Base-by-base conservation (phyloP, 192 early-diverging fungal species). In the Coemansia umbellata region DNA sequence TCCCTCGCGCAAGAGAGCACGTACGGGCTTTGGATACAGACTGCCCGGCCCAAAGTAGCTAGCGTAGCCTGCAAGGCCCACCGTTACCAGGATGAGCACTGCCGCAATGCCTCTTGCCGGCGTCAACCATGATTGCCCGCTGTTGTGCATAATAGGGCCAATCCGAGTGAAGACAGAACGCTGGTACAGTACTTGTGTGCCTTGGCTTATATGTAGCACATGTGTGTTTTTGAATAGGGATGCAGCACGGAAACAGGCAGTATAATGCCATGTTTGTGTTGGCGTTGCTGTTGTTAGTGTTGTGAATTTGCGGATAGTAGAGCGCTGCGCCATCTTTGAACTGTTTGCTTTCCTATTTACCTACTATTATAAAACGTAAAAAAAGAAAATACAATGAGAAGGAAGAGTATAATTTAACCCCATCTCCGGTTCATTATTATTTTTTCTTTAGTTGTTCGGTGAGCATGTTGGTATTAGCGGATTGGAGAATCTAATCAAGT, bases 1-100 rank as follows among this genome's bases (percentile, higher is more conserved):
- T 17, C 52, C 73, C 44, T 76, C 62, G 40, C 67, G 66, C 40
- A 76, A 42, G 43, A 76, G 56, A 37, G 41, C 45, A 45, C 66
- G 73, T 4, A 66, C 58, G 5, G 55, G 35, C 17, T 40, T 51
- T 15, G 73, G 73, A 23, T 76, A 76, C 39, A 53, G 24, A 30
- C 47, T 53, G 11, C 62, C 63, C 0, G 61, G 53, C 1, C 66
- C 67, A 55, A 61, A 69, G 44, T 54, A 60, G 47, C 50, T 63
- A 33, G 31, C 47, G 52, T 66, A 74, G 19, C 50, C 60, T 4
- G 57, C 39, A 42, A 63, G 55, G 14, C 55, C 71, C 31, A 66
- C 15, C 2, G 55, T 54, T 13, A 37, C 23, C 8, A 35, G 24
- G 1, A 37, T 51, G 14, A 59, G 11, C 13, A 53, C 51, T 3